phyloP scores from a whole-genome alignment of 2,329 filamentous ascomycete genomes.

The Fusarium nelsonii region DNA sequence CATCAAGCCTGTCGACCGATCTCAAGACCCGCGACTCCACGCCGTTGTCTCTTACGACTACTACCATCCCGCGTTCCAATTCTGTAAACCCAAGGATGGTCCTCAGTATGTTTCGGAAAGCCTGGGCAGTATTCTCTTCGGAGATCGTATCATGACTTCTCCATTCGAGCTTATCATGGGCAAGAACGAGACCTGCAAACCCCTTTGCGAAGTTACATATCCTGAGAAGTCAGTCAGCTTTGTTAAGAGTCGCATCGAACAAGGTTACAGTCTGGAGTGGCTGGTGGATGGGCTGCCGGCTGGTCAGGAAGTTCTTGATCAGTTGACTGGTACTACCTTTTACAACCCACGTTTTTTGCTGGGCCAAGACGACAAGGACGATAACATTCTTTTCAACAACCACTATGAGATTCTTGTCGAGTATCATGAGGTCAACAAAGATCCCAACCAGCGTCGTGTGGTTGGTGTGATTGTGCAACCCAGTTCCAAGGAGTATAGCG shows the following conservation, averaged over 20 bases:
- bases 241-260: slow-evolving; percentile 82
- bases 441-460: slow-evolving; percentile 80
- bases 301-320: slow-evolving; percentile 83
- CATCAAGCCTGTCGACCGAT: slow-evolving; percentile 85
- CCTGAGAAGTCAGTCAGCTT: slow-evolving; percentile 77
- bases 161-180: slow-evolving; percentile 91
- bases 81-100: slow-evolving; percentile 84
- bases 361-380: slow-evolving; percentile 67
- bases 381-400: slow-evolving; percentile 80
- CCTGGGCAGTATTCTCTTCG: slow-evolving; percentile 95
- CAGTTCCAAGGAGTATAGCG: slow-evolving; percentile 73
- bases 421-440: slow-evolving; percentile 82
- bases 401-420: slow-evolving; percentile 96
- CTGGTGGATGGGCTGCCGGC: slow-evolving; percentile 94
- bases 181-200: slow-evolving; percentile 87
- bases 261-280: slow-evolving; percentile 95
- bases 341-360: slow-evolving; percentile 93
- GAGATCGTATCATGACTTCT: slow-evolving; percentile 97
- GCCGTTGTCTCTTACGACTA: slow-evolving; percentile 98
- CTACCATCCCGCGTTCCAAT: slow-evolving; percentile 88
- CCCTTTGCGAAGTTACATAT: slow-evolving; percentile 76
- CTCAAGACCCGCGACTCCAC: slow-evolving; percentile 82
- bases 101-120: slow-evolving; percentile 83
- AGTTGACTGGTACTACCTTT: slow-evolving; percentile 80
- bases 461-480: slow-evolving; percentile 93